Evolutionary conservation across 371 early-diverging fungal genomes (phyloP).

Genomic region (Mortierella sp.): DNA sequence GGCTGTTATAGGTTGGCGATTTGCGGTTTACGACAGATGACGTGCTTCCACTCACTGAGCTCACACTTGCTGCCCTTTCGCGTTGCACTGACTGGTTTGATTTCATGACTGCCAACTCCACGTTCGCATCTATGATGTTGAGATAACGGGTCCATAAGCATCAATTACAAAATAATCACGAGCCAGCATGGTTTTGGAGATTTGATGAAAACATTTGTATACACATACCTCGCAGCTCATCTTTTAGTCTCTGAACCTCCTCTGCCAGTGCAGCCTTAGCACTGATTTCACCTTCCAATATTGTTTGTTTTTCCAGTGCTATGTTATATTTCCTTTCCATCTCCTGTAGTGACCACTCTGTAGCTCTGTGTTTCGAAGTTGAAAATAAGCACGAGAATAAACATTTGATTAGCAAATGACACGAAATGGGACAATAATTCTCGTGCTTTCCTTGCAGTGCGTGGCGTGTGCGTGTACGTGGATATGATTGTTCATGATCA

Average conservation of each 20-base stretch:
- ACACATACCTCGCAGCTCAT: slow-evolving; percentile 74
- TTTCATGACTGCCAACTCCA: slow-evolving; percentile 69
- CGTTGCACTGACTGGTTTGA: slow-evolving; percentile 56
- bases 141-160: too few species aligned
- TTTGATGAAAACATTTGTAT: too few species aligned
- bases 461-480: not conserved
- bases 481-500: slow-evolving; percentile 8
- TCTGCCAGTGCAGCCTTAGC: slow-evolving; percentile 76
- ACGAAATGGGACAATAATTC: not conserved
- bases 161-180: too few species aligned
- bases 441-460: not conserved
- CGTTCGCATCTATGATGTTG: slow-evolving; percentile 62
- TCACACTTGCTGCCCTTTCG: slow-evolving; percentile 24
- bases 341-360: slow-evolving; percentile 78
- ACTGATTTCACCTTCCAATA: slow-evolving; percentile 76
- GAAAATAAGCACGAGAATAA: not conserved
- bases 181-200: too few species aligned
- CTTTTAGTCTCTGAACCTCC: slow-evolving; percentile 82
- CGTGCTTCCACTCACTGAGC: slow-evolving; percentile 36
- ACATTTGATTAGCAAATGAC: not conserved
- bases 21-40: slow-evolving; percentile 23
- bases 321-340: slow-evolving; percentile 79
- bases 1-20: slow-evolving; percentile 15
- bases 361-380: slow-evolving; percentile 60
- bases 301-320: slow-evolving; percentile 76